Percentiles rank a stretch among this genome's conserved stretches.
Evolutionary conservation across 2,329 filamentous ascomycete species (phyloP).

Genomic region (Helotiales sp.): DNA sequence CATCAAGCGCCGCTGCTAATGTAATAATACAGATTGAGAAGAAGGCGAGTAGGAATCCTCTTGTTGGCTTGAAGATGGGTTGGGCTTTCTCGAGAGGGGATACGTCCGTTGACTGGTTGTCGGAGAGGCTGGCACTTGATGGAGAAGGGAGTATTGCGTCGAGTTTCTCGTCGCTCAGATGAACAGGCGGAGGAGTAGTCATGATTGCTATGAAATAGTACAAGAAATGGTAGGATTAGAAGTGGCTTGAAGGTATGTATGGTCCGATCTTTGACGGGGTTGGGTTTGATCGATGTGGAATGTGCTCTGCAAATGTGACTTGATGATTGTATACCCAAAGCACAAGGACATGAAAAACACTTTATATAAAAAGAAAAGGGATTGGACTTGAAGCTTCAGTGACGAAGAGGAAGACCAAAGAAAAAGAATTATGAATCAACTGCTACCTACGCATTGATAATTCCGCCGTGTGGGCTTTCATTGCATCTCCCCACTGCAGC

Average conservation of each 20-base stretch:
- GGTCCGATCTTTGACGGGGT: background rate
- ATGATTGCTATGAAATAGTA: background rate
- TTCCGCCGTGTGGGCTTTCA: conserved; percentile 9
- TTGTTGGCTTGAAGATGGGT: conserved; percentile 34
- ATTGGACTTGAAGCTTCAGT: background rate
- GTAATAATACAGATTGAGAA: conserved; percentile 51
- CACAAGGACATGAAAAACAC: background rate
- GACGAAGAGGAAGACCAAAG: background rate
- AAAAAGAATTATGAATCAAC: conserved; percentile 2
- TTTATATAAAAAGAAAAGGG: background rate
- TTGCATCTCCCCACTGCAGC: background rate
- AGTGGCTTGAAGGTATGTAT: background rate
- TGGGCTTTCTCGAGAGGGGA: conserved; percentile 24
- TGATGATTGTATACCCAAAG: background rate
- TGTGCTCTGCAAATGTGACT: background rate
- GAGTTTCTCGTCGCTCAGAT: background rate
- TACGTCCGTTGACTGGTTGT: conserved; percentile 11
- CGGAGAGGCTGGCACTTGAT: conserved; percentile 7
- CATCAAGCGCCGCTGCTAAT: conserved; percentile 68
- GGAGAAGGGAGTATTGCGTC: background rate
- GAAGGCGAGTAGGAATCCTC: conserved; percentile 38
- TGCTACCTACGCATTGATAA: conserved; percentile 7
- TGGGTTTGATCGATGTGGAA: background rate
- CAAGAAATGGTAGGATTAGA: background rate
- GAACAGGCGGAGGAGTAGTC: background rate